Conservation (phyloP, 352 stramenopile species). For the Globisporangium middletonii region DNA sequence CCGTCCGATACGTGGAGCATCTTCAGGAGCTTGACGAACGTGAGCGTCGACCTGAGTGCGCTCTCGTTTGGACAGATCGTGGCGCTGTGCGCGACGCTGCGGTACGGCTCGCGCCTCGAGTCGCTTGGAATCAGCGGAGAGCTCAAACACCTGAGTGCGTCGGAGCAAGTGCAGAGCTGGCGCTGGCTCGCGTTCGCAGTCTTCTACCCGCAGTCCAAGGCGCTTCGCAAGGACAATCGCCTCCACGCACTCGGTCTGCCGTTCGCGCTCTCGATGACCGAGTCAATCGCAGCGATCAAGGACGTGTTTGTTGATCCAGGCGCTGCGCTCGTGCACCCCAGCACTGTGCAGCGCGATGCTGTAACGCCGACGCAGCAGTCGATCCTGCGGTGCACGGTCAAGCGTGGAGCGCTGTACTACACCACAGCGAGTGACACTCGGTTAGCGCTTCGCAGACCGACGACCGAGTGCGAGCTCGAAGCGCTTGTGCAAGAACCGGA, state of each 20-base stretch:
- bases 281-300: not conserved
- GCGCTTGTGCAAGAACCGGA: not conserved
- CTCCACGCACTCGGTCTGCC: too few relatives aligned
- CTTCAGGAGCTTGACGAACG: not conserved
- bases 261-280: not conserved
- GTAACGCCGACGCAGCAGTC: not conserved
- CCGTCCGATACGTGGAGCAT: not conserved
- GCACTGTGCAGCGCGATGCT: not conserved
- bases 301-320: not conserved
- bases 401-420: not conserved
- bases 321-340: not conserved
- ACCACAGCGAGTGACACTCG: not conserved
- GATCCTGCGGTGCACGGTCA: constrained; percentile 1
- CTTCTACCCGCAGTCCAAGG: constrained; percentile 7
- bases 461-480: constrained; percentile 1
- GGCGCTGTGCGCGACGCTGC: constrained; percentile 4
- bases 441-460: not conserved
- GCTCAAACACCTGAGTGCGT: not conserved
- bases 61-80: not conserved
- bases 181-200: constrained; percentile 10
- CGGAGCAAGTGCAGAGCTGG: constrained; percentile 1
- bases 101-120: constrained; percentile 1
- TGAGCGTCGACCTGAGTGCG: not conserved
- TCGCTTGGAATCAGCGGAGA: not conserved
- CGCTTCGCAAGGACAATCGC: too few relatives aligned